Evolutionary conservation across 306 rosid species (phyloP), one percentile per base, ranked within the genome.

Genomic region (Rosa persica): DNA sequence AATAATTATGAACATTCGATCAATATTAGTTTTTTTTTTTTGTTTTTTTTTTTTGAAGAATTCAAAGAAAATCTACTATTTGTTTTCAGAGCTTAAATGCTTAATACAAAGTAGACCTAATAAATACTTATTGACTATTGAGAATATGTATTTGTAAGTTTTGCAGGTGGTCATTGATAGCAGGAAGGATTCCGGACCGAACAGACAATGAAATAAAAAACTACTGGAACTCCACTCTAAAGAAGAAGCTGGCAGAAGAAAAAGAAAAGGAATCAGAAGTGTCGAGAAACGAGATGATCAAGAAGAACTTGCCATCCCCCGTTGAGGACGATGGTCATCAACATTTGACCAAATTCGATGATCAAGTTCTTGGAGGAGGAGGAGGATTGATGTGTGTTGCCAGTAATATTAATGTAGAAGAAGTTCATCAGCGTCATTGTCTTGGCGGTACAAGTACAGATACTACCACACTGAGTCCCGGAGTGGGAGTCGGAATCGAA

Each of bases 131-230:
- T 5, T 5, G 1, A 42, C 10, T 5, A 42, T 42, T 42, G 44
- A 6, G 44, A 0, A 6, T 42, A 42, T 42, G 16, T 20, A 43
- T 9, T 6, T 15, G 30, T n/a, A n/a, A n/a, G n/a, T 20, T 48
- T 5, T 16, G 8, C 7, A 83, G 84, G 67, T 80, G 84, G 81
- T 43, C 79, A 15, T 54, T 80, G 55, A 83, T 83, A 75, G 83
- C 83, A 8, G 76, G 86, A 44, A 75, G 84, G 60, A 70, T 83
- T 43, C 86, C 86, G 11, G 81, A 79, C 12, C 81, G 87, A 76
- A 80, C 84, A 72, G 87, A 83, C 84, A 80, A 76, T 71, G 84
- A 83, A 58, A 67, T 83, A 6, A 83, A 83, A 55, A 83, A 80
- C 71, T 80, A 76, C 42, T 80, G 87, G 84, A 80, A 80, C 71